Evolutionary conservation across 345 rosid species (phyloP).

Genomic region (Barbarea vulgaris): DNA sequence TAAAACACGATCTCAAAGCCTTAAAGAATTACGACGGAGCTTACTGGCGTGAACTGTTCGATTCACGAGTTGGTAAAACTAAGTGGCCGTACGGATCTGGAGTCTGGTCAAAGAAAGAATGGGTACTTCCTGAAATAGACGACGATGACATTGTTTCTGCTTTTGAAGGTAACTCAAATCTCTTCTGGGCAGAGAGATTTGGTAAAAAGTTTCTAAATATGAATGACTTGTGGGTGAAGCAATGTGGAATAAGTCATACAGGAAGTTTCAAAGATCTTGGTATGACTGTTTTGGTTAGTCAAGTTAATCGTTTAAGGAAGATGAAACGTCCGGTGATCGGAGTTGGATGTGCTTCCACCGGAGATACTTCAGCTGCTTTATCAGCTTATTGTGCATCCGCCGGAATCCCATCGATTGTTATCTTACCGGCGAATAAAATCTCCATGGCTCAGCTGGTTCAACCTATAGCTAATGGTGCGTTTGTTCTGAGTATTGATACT

Average conservation of each 20-base stretch:
- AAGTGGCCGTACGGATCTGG: conserved; percentile 86
- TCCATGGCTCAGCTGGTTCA: conserved; percentile 86
- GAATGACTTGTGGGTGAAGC: conserved; percentile 86
- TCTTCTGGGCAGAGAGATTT: conserved; percentile 83
- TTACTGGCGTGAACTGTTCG: conserved; percentile 68
- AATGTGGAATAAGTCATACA: conserved; percentile 81
- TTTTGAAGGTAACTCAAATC: conserved; percentile 79
- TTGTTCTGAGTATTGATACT: conserved; percentile 74
- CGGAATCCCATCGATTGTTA: conserved; percentile 73
- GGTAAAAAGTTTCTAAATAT: conserved; percentile 65
- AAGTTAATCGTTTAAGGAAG: conserved; percentile 71
- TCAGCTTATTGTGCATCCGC: conserved; percentile 82
- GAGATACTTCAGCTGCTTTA: conserved; percentile 81
- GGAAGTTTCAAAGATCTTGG: conserved; percentile 85
- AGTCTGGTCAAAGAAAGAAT: conserved; percentile 85
- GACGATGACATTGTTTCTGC: conserved; percentile 74
- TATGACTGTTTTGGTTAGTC: conserved; percentile 83
- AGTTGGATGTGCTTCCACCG: conserved; percentile 87
- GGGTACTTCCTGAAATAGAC: conserved; percentile 76
- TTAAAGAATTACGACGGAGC: conserved; percentile 57
- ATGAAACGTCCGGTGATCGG: conserved; percentile 69
- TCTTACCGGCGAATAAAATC: conserved; percentile 75
- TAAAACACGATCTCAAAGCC: conserved; percentile 67
- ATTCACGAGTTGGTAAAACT: conserved; percentile 73
- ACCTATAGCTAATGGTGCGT: conserved; percentile 83